Evolutionary conservation across 306 rosid species (phyloP), one percentile per base, ranked within the genome.

Genomic region (Begonia peltatifolia): DNA sequence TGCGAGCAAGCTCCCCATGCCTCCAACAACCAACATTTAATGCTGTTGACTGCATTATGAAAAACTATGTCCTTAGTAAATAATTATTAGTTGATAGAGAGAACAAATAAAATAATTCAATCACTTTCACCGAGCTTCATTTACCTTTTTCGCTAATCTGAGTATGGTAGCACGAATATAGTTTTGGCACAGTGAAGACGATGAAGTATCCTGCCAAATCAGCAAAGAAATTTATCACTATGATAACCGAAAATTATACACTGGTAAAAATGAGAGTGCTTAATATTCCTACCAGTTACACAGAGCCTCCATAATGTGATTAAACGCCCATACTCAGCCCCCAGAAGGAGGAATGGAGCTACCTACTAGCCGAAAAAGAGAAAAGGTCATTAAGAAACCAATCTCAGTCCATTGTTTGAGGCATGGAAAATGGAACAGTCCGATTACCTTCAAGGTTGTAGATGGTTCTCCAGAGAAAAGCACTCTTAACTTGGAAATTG

Each of bases 401-500:
- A 66, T 43, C 57, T 55, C 46, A 61, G 25, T 46, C 68, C 57
- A 63, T 47, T 58, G 14, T 14, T 14, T 18, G 16, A 43, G 48
- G 25, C 56, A 47, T 43, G 38, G 57, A 43, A 46, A 59, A 10
- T 15, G 61, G 20, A 44, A 46, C 54, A 11, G 43, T 42, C 42
- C 14, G 41, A n/a, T 80, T 85, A 90, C 95, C 71, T 79, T 90
- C 38, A 90, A 80, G 52, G 92, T 90, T 84, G 62, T 83, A 64
- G 85, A 75, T 50, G 99, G 86, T 62, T 86, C 88, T 68, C 95
- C 95, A 2, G 92, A 86, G 74, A 86, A 90, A 14, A 78, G 58
- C 47, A 42, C 71, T 60, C 81, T 73, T 13, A 71, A 65, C 80
- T 67, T 83, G 54, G 78, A 74, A 59, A 83, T 69, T 47, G 67